Evolutionary conservation across 768 basidiomycete genomes (phyloP).

Genomic region (Crucibulum laeve): DNA sequence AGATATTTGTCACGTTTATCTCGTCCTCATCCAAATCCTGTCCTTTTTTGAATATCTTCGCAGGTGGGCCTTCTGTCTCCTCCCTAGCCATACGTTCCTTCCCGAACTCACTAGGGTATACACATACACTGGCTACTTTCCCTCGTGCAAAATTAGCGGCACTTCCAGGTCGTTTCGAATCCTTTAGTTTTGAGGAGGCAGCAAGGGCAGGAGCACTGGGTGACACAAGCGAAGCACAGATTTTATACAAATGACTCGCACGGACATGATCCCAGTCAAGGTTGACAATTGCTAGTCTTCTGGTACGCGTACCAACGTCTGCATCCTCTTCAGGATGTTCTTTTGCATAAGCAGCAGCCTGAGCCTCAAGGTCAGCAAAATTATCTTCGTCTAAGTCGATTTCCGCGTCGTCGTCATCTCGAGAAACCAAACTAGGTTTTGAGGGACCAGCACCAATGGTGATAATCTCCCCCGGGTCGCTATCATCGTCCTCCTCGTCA

Average conservation of each 20-base stretch:
- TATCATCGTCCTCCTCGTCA: conserved; percentile 57
- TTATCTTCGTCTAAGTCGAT: conserved; percentile 80
- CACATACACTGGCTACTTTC: conserved; percentile 67
- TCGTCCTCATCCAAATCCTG: conserved; percentile 43
- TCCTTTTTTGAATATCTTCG: conserved; percentile 71
- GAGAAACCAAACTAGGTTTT: conserved; percentile 32
- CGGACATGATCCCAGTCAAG: conserved; percentile 98
- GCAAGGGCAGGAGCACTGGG: conserved; percentile 41
- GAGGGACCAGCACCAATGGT: conserved; percentile 43
- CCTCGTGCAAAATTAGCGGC: conserved; percentile 46
- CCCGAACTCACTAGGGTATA: conserved; percentile 95
- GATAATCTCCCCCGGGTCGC: conserved; percentile 34
- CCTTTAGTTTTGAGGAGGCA: conserved; percentile 12
- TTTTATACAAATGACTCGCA: conserved; percentile 85
- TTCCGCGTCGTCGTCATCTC: conserved; percentile 44
- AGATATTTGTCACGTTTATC: conserved; percentile 59
- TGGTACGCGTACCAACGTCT: conserved; percentile 45
- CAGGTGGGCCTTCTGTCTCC: conserved; percentile 86
- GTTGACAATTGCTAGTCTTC: conserved; percentile 86
- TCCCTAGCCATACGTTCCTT: conserved; percentile 82
- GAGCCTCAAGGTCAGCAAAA: conserved; percentile 68
- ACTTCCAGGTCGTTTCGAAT: conserved; percentile 6
- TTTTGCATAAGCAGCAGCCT: conserved; percentile 59
- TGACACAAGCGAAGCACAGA: conserved; percentile 84
- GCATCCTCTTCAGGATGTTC: conserved; percentile 39